Percentiles rank a stretch among this genome's conserved stretches.
Conservation (phyloP, 306 rosid species). For the Vigna reflexopilosa region DNA sequence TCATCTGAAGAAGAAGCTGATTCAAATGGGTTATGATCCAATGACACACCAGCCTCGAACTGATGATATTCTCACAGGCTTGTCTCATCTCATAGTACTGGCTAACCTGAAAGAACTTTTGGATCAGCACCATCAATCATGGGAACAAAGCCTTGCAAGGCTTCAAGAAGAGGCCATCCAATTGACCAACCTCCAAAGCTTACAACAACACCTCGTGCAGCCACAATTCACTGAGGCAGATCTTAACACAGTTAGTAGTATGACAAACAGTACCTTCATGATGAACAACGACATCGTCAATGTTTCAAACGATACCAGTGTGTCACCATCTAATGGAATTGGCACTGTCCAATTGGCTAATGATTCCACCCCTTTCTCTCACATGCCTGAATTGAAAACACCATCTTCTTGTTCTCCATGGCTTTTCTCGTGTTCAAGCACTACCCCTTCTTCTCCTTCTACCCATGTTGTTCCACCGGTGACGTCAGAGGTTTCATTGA, state of each 20-base stretch:
- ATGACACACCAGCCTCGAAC: constrained; percentile 56
- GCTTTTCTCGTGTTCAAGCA: constrained; percentile 59
- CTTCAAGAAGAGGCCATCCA: constrained; percentile 67
- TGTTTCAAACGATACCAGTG: constrained; percentile 24
- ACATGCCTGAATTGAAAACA: constrained; percentile 58
- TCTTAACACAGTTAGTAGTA: constrained; percentile 18
- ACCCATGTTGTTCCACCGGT: constrained; percentile 43
- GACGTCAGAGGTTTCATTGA: constrained; percentile 28
- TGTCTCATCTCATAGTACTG: constrained; percentile 71
- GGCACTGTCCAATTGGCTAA: constrained; percentile 30
- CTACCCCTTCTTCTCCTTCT: constrained; percentile 54
- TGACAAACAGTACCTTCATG: constrained; percentile 11
- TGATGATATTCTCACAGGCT: constrained; percentile 70
- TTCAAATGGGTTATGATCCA: constrained; percentile 54
- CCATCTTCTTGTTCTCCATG: constrained; percentile 45
- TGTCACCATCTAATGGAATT: constrained; percentile 30
- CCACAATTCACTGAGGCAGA: constrained; percentile 36
- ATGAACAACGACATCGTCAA: background rate
- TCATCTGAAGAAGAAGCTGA: constrained; percentile 48
- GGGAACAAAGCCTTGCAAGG: constrained; percentile 60
- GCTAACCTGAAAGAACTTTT: constrained; percentile 68
- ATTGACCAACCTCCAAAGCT: constrained; percentile 61
- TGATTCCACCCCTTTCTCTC: constrained; percentile 57
- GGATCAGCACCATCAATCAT: constrained; percentile 44
- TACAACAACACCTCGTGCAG: constrained; percentile 61